Base-by-base conservation (phyloP, 768 basidiomycete genomes). In the Mrakia hoshinonis region DNA sequence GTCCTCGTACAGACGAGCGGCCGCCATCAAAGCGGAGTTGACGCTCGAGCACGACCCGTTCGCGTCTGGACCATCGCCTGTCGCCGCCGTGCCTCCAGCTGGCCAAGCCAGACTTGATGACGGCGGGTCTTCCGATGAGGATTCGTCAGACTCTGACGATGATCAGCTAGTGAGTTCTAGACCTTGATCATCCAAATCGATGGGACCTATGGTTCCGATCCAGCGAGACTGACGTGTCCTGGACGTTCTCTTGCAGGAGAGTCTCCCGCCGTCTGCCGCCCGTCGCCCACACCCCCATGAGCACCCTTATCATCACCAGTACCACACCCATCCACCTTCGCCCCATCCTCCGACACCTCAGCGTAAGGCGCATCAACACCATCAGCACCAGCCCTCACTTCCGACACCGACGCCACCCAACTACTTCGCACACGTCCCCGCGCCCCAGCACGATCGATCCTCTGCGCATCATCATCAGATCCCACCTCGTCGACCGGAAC, bases 31-130 rank as follows among this genome's bases (percentile, higher is more conserved):
- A 34, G 34, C 58, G 26, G 67, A 68, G 13, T 11, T 68, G 22
- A 68, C 67, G 67, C 5, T 68, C 24, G 67, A 68, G 26, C 26
- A 46, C 13, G 67, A 68, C 31, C 67, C 67, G 0, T 60, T 68
- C 12, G 67, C 52, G 10, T 39, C 67, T 12, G 11, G 15, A 11
- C 26, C 54, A 5, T 31, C 38, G 11, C 58, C 58, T 1, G 22
- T 20, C 15, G 36, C 34, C 31, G 34, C 22, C 22, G 34, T 9
- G 15, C 3, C 36, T 31, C 31, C 31, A 18, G 58, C 3, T 2
- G 34, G 34, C 15, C 31, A 18, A n/a, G 34, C 29, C 11, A 31
- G 36, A 31, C 31, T 36, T 22, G 58, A 61, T 22, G 58, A 18
- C 26, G n/a, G 46, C 43, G 6, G 24, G 52, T 26, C 51, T 1